A percentile compares a stretch with the other conserved stretches of the same genome.
These are phyloP conservation scores for Handroanthus guayacan DNA, from an alignment of 257 asterid species.

Conservation along the genomic window DNA sequence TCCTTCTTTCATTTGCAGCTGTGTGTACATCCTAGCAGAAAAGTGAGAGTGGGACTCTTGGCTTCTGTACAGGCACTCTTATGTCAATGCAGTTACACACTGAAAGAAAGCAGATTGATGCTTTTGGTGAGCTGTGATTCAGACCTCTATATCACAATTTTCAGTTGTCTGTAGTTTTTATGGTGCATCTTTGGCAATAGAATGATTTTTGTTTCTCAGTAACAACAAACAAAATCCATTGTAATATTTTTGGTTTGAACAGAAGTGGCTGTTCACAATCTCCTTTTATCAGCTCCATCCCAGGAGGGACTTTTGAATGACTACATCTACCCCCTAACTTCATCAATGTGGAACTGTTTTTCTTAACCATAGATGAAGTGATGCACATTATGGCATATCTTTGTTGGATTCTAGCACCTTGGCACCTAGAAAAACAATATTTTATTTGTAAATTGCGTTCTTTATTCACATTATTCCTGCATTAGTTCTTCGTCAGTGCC, in stretches of 20 bases:
- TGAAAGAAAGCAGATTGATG: slow-evolving; percentile 83
- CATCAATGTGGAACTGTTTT: not conserved
- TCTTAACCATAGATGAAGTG: not conserved
- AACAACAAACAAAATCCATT: not conserved
- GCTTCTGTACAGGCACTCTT: slow-evolving; percentile 69
- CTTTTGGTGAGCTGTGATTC: slow-evolving; percentile 78
- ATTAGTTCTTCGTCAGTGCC: not conserved
- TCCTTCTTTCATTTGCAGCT: slow-evolving; percentile 57
- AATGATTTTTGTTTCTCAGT: not conserved
- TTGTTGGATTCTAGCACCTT: not conserved
- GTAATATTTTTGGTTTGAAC: slow-evolving; percentile 7
- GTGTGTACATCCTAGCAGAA: slow-evolving; percentile 77
- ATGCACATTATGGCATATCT: not conserved
- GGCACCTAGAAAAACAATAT: not conserved
- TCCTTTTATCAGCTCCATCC: slow-evolving; percentile 5
- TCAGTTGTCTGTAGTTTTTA: slow-evolving; percentile 28
- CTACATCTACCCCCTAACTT: not conserved
- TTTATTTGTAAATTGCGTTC: not conserved
- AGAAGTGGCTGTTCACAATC: not conserved
- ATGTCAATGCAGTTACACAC: slow-evolving; percentile 64
- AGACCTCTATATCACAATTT: slow-evolving; percentile 33
- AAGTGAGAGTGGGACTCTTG: slow-evolving; percentile 73
- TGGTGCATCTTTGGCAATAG: slow-evolving; percentile 18
- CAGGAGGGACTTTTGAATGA: not conserved
- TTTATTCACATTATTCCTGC: not conserved